phyloP scores from a whole-genome alignment of 2,329 filamentous ascomycete genomes.

The Intubia oerlemansii region DNA sequence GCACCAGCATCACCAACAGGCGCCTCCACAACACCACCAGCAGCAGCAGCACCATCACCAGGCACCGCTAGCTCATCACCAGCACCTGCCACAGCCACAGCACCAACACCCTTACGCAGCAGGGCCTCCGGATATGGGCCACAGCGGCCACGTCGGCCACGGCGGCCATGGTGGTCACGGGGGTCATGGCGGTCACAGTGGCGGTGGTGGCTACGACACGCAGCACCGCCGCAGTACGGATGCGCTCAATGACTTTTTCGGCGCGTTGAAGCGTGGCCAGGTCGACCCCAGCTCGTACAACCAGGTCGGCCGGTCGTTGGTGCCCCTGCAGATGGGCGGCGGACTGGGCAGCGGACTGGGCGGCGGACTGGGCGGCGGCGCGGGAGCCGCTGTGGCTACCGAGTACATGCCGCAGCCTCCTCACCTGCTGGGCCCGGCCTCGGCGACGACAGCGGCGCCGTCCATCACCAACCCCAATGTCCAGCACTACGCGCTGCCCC shows the following conservation, averaged over 20 bases:
- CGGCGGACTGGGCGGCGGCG: slow-evolving; percentile 20
- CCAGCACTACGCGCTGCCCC: slow-evolving; percentile 65
- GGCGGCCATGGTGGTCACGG: too few relatives aligned
- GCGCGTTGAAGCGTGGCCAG: slow-evolving; percentile 71
- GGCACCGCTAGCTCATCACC: slow-evolving; percentile 1
- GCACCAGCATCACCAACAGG: background rate
- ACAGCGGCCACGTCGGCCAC: slow-evolving; percentile 30
- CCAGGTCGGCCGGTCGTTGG: slow-evolving; percentile 73
- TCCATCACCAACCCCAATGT: slow-evolving; percentile 35
- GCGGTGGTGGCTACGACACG: background rate
- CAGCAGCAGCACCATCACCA: slow-evolving; percentile 1
- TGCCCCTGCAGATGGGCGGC: slow-evolving; percentile 45
- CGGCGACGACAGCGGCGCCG: too few relatives aligned
- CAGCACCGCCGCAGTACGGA: slow-evolving; percentile 64
- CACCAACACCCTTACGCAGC: too few relatives aligned
- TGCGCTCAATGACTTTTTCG: slow-evolving; percentile 83
- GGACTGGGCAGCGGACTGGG: too few relatives aligned
- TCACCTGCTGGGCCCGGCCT: slow-evolving; percentile 19
- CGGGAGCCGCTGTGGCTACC: slow-evolving; percentile 25
- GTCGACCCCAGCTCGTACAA: slow-evolving; percentile 80
- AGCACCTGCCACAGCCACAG: slow-evolving; percentile 4
- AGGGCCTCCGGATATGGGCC: background rate
- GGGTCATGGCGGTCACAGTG: background rate
- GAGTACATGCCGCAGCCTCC: slow-evolving; percentile 38
- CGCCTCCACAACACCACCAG: slow-evolving; percentile 2